Base-by-base conservation (phyloP, 1,139 yeast species). In the Kazachstania sp. region DNA sequence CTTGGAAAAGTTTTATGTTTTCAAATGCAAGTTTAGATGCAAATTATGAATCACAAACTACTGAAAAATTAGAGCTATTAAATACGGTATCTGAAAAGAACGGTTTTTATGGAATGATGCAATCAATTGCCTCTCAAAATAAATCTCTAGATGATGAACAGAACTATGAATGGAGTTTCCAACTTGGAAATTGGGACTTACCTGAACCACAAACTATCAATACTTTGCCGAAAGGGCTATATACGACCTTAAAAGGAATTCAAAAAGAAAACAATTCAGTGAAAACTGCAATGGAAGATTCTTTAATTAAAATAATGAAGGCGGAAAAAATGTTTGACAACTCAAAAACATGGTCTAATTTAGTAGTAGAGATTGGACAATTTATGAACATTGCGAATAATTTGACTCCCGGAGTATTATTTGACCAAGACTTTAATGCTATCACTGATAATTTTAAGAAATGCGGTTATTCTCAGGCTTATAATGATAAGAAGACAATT, bases 21-120 rank as follows among this genome's bases (percentile, higher is more conserved):
- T 75, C 72, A 45, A 78, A 80, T 57, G 88, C 86, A 0, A 51
- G 62, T 2, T 71, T 75, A 49, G 90, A 85, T 56, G 67, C 72
- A 68, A 49, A 84, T 83, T 0, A 61, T 76, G 51, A 61, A 70
- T 44, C 11, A 13, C 18, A 12, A 6, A 34, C 16, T 4, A 9
- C 26, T 3, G 31, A 13, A 12, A 26, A 29, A 18, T 23, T n/a
- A 11, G 7, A 15, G 7, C 7, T 37, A 28, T 39, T 44, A 28
- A 44, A 39, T 11, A 7, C 16, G 8, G 47, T 57, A 5, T 46
- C 54, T 4, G 52, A 54, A 3, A 36, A 36, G 3, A 57, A 53
- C 46, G 65, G 67, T 6, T 58, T 66, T 39, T 54, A 51, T 41
- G 62, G 60, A 4, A 31, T 63, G 20, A 52, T 62, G 7, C 51